Conservation (phyloP, 805 yeast species). For the Sugiyamaella boreocaroliniensis region DNA sequence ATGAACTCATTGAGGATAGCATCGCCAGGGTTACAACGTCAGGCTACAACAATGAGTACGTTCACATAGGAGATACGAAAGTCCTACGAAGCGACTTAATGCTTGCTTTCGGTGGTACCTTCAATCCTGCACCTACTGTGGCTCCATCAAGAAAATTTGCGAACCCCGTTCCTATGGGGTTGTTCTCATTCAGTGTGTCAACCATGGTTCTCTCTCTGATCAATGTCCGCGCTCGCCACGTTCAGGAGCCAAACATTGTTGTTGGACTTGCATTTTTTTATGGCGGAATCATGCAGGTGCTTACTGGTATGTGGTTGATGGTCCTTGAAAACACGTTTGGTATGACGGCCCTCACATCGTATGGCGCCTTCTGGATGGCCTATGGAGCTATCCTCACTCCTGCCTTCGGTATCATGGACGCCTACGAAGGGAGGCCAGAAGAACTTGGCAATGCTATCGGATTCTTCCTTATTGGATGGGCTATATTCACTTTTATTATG, state of each 20-base stretch:
- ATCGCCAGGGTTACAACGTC: conserved; percentile 27
- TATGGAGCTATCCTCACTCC: conserved; percentile 52
- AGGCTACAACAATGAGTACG: conserved; percentile 51
- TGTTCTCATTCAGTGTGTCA: conserved; percentile 52
- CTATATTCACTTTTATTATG: conserved; percentile 50
- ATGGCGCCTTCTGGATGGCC: conserved; percentile 63
- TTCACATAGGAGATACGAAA: conserved; percentile 60
- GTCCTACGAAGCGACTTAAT: conserved; percentile 42
- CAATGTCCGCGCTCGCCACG: conserved; percentile 73
- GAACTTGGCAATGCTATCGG: conserved; percentile 40
- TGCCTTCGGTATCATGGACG: conserved; percentile 51
- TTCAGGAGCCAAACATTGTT: conserved; percentile 97
- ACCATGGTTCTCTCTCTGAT: conserved; percentile 51
- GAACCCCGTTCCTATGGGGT: conserved; percentile 58
- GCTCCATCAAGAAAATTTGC: conserved; percentile 53
- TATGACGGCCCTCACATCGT: conserved; percentile 53
- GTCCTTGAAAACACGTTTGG: conserved; percentile 58
- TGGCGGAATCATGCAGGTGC: conserved; percentile 53
- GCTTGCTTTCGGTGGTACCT: conserved; percentile 40
- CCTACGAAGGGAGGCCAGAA: conserved; percentile 36
- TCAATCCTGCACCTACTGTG: conserved; percentile 58
- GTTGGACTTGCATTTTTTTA: conserved; percentile 52
- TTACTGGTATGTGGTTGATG: conserved; percentile 61
- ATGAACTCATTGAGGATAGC: neutral
- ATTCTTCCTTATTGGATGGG: conserved; percentile 56